phyloP scores from a whole-genome alignment of 2,329 filamentous ascomycete species.

The Onygenales sp. region DNA sequence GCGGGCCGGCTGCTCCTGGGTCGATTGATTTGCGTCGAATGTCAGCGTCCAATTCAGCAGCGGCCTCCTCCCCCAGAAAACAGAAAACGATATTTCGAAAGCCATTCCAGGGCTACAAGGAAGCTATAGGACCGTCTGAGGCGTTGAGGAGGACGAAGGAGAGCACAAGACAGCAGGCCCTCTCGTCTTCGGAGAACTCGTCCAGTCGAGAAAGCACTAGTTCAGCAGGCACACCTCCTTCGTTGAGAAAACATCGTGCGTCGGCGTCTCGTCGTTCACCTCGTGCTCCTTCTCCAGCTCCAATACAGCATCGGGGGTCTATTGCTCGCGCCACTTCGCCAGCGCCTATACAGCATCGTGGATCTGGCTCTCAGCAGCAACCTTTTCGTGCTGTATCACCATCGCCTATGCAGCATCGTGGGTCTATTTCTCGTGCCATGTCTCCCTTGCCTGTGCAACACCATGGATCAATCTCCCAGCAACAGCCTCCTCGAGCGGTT shows the following conservation, averaged over 20 bases:
- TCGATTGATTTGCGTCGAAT: slow-evolving; percentile 10
- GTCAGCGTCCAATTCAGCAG: slow-evolving; percentile 30
- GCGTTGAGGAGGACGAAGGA: slow-evolving; percentile 24
- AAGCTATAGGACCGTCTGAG: slow-evolving; percentile 33
- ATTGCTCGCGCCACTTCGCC: slow-evolving; percentile 11
- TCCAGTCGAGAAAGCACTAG: background rate
- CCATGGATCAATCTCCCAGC: background rate
- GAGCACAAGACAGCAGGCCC: slow-evolving; percentile 8
- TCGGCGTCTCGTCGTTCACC: slow-evolving; percentile 19
- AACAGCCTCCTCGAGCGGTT: background rate
- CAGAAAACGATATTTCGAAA: slow-evolving; percentile 52
- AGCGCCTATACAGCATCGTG: background rate
- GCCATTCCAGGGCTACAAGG: slow-evolving; percentile 55
- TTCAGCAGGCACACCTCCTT: background rate
- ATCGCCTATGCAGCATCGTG: slow-evolving; percentile 3
- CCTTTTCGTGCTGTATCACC: no score
- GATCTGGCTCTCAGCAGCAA: no score
- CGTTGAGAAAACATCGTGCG: slow-evolving; percentile 24
- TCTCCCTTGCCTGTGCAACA: slow-evolving; percentile 10
- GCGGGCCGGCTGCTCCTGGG: background rate
- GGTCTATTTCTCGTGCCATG: slow-evolving; percentile 1
- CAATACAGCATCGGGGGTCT: slow-evolving; percentile 5
- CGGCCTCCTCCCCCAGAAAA: slow-evolving; percentile 47
- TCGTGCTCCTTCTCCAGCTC: background rate
- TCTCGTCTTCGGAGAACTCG: background rate